Base-by-base conservation (phyloP, 768 basidiomycete genomes). In the Boletus eberwhitei region DNA sequence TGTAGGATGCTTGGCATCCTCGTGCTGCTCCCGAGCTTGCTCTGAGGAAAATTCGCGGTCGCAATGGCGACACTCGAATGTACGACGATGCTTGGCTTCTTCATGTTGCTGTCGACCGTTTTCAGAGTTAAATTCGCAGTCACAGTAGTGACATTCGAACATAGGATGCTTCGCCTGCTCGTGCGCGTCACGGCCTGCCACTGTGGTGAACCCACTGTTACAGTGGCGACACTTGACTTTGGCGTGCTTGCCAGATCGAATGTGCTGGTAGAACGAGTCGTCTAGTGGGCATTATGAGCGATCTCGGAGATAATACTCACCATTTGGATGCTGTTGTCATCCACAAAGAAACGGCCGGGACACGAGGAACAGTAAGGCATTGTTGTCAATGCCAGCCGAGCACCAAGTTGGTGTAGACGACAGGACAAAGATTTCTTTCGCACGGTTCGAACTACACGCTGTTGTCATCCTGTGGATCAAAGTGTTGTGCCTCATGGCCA, bases 291-390 rank as follows among this genome's bases (percentile, higher is more conserved):
- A 35, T 16, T 19, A 48, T 7, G 12, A 26, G 8, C 8, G 2
- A n/a, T 16, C 8, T 31, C 13, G 8, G 24, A 40, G 8, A 38
- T 5, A 21, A 31, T 13, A 57, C 63, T 50, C n/a, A 71, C 68
- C 59, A 47, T 51, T 11, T 8, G 31, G 16, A 70, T 0, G 19
- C 44, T 63, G 0, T 53, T 4, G 1, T 29, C 37, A 39, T 67
- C 26, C 3, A 17, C 29, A 36, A 71, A 69, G 14, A 2, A 36
- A 26, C 69, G 57, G 29, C 48, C 41, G 4, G 64, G 54, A 56
- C 68, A 69, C 8, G 4, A 16, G 13, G 39, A 2, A 26, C 68
- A 69, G 12, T 3, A 12, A 16, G 54, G 36, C 68, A 71, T 69
- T 9, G 29, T 38, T 3, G 38, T 55, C 17, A 19, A 19, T n/a